phyloP scores from a whole-genome alignment of 1,139 yeast genomes.

The Chernovozyma sophiae-reginae region DNA sequence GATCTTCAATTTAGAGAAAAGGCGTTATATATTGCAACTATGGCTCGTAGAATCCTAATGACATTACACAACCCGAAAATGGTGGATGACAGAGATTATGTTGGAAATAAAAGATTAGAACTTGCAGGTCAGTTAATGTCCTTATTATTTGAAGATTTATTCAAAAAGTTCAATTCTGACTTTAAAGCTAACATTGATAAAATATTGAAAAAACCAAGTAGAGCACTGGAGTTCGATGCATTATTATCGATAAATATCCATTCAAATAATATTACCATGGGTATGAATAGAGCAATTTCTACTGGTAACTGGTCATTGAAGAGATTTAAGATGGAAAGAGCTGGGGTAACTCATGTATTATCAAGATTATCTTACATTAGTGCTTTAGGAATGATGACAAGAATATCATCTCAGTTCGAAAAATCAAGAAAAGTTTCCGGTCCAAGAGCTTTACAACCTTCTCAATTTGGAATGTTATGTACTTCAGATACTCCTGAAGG shows the following conservation, averaged over 20 bases:
- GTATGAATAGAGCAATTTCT: conserved; percentile 92
- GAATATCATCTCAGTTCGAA: conserved; percentile 97
- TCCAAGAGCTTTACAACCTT: conserved; percentile 98
- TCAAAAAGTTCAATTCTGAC: conserved; percentile 91
- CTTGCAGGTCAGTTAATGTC: conserved; percentile 97
- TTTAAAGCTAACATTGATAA: conserved; percentile 94
- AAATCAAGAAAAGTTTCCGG: conserved; percentile 97
- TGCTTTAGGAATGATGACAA: conserved; percentile 99
- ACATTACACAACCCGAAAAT: conserved; percentile 91
- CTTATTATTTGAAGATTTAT: conserved; percentile 88
- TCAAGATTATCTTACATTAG: conserved; percentile 88
- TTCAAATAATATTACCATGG: conserved; percentile 88
- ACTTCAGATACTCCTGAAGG: conserved; percentile 99
- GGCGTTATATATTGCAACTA: conserved; percentile 89
- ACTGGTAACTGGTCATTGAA: conserved; percentile 99
- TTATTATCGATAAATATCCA: conserved; percentile 83
- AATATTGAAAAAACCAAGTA: conserved; percentile 85
- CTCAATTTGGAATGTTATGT: conserved; percentile 98
- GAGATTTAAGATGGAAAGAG: conserved; percentile 99
- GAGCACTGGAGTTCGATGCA: conserved; percentile 95
- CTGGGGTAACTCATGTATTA: conserved; percentile 97
- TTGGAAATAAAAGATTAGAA: conserved; percentile 95
- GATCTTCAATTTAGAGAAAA: conserved; percentile 90
- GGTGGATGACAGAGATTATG: conserved; percentile 98
- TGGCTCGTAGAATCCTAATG: conserved; percentile 95